Percentiles rank a stretch among this genome's conserved stretches.
phyloP scores from a whole-genome alignment of 371 early-diverging fungal genomes.

The Mucor velutinosus region DNA sequence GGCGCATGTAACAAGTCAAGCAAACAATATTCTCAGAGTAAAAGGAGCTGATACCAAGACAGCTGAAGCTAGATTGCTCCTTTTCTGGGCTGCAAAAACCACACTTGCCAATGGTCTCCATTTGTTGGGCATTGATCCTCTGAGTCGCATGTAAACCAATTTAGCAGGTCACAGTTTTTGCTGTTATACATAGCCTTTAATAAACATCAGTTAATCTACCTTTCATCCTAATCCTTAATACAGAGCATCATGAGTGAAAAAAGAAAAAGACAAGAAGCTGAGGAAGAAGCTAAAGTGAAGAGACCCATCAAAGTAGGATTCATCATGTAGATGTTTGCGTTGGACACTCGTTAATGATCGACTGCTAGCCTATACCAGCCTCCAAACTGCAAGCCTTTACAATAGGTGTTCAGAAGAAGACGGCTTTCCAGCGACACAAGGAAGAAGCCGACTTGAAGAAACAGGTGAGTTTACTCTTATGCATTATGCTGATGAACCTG shows the following conservation, averaged over 20 bases:
- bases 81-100: conserved; percentile 76
- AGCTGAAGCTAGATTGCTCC: conserved; percentile 77
- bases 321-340: background rate
- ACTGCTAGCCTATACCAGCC: conserved; percentile 54
- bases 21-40: conserved; percentile 77
- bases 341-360: background rate
- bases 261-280: conserved; percentile 21
- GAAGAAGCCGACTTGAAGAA: conserved; percentile 75
- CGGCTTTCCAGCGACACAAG: conserved; percentile 73
- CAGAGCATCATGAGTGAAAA: conserved; percentile 19
- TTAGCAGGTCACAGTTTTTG: background rate
- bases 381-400: conserved; percentile 71
- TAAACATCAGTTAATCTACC: no score
- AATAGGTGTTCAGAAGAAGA: conserved; percentile 70
- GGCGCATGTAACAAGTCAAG: conserved; percentile 74
- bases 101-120: conserved; percentile 80
- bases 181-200: no score
- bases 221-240: background rate
- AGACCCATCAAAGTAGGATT: conserved; percentile 16
- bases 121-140: conserved; percentile 76
- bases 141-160: conserved; percentile 79
- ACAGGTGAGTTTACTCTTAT: conserved; percentile 52
- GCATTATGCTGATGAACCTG: background rate
- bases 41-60: conserved; percentile 60
- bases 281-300: background rate